These are phyloP conservation scores for Mucor racemosus DNA, from an alignment of 371 early-diverging fungal genomes.

Conservation along the genomic window DNA sequence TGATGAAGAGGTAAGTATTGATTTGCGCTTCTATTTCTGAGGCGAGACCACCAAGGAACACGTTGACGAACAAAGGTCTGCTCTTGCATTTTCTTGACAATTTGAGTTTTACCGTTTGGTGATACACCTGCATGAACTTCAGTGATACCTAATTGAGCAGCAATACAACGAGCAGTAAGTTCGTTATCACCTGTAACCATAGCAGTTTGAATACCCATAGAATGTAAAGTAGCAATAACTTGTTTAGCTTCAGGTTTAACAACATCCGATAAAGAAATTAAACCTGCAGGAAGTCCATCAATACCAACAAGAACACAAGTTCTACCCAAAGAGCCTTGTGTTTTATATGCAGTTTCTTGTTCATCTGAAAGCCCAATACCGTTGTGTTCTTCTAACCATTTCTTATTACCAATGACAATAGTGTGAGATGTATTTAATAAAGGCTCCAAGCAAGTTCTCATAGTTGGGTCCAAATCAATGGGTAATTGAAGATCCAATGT, in stretches of 20 bases:
- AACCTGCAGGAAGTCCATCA: slow-evolving; percentile 69
- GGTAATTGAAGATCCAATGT: slow-evolving; percentile 11
- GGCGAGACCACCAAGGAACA: slow-evolving; percentile 8
- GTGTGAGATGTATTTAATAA: slow-evolving; percentile 6
- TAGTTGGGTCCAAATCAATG: neutral
- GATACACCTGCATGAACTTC: slow-evolving; percentile 92
- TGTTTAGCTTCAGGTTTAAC: slow-evolving; percentile 80
- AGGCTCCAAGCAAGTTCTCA: neutral
- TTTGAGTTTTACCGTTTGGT: slow-evolving; percentile 85
- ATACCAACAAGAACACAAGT: slow-evolving; percentile 84
- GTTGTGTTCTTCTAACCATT: slow-evolving; percentile 61
- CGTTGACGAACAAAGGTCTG: slow-evolving; percentile 16
- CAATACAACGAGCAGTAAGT: slow-evolving; percentile 79
- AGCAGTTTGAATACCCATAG: slow-evolving; percentile 76
- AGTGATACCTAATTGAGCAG: slow-evolving; percentile 71
- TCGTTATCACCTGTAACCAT: slow-evolving; percentile 96
- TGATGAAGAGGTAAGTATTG: slow-evolving; percentile 9
- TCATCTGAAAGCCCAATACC: slow-evolving; percentile 36
- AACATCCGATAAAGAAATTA: slow-evolving; percentile 84
- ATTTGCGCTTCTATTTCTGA: neutral
- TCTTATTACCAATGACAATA: slow-evolving; percentile 72
- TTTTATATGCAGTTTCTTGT: slow-evolving; percentile 27
- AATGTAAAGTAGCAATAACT: slow-evolving; percentile 71
- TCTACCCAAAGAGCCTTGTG: slow-evolving; percentile 65
- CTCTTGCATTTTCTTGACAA: slow-evolving; percentile 71